Conservation (phyloP, 192 early-diverging fungal species). For the Obelidium mucronatum region DNA sequence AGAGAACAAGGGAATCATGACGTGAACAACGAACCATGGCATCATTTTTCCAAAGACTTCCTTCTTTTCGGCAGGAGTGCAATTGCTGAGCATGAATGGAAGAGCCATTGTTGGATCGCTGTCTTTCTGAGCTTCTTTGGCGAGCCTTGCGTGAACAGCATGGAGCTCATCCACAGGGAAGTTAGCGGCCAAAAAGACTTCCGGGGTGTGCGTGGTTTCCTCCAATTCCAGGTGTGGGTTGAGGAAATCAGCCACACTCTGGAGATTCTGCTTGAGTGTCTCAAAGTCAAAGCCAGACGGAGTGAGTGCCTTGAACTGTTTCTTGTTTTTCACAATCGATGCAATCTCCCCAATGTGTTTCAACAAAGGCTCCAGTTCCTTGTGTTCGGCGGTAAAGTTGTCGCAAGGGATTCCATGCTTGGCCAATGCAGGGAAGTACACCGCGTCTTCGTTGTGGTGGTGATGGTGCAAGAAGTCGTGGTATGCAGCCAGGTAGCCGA, state of each 20-base stretch:
- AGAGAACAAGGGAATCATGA: not conserved
- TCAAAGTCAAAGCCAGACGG: constrained; percentile 10
- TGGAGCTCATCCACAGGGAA: not conserved
- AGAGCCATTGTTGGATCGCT: constrained; percentile 1
- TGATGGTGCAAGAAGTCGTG: constrained; percentile 2
- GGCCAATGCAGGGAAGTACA: constrained; percentile 11
- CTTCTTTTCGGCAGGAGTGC: not conserved
- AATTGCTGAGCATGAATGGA: not conserved
- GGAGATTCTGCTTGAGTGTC: not conserved
- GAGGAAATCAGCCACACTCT: not conserved
- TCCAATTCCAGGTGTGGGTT: constrained; percentile 7
- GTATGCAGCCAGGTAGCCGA: not conserved
- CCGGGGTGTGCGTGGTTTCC: not conserved
- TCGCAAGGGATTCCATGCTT: not conserved
- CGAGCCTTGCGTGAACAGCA: not conserved
- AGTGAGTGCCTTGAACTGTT: not conserved
- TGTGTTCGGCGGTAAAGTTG: not conserved
- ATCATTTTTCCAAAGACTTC: not conserved
- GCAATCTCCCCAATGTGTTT: not conserved
- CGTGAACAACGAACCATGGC: not conserved
- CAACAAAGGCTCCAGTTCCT: not conserved
- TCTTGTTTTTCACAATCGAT: not conserved
- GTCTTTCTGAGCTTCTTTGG: not conserved
- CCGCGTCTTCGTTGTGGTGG: constrained; percentile 10
- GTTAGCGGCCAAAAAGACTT: not conserved